Percentiles rank a stretch among this genome's conserved stretches.
phyloP scores from a whole-genome alignment of 257 asterid species.

The Solanum pennellii region DNA sequence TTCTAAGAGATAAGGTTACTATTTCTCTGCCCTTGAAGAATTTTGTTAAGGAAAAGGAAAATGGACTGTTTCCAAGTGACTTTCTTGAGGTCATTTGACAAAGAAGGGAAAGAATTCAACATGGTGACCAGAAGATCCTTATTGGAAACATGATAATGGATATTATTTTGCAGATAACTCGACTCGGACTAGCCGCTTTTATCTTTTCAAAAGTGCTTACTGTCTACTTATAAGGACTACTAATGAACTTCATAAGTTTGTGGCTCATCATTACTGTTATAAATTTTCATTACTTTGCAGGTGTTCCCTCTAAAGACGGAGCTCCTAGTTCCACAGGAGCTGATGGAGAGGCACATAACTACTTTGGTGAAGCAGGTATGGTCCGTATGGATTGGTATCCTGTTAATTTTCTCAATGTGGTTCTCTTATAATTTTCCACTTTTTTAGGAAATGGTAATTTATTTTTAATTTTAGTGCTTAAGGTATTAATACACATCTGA shows the following conservation, averaged over 20 bases:
- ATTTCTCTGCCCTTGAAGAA: neutral
- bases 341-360: slow-evolving; percentile 84
- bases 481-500: neutral
- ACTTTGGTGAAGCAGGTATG: slow-evolving; percentile 80
- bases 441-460: neutral
- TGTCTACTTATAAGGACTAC: neutral
- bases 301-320: slow-evolving; percentile 84
- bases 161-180: neutral
- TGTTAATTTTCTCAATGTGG: neutral
- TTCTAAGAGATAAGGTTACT: slow-evolving; percentile 72
- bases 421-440: neutral
- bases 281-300: slow-evolving; percentile 22
- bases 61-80: neutral
- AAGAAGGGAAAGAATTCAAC: neutral
- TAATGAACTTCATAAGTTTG: neutral
- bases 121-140: neutral
- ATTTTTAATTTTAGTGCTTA: neutral
- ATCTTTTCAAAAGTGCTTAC: neutral
- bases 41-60: neutral
- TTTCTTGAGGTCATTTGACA: neutral
- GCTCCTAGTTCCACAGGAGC: slow-evolving; percentile 73
- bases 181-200: neutral
- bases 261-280: neutral
- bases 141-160: neutral
- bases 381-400: neutral